These are phyloP conservation scores for Penicillium concentricum DNA, from an alignment of 2,329 filamentous ascomycete species.

Conservation along the genomic window DNA sequence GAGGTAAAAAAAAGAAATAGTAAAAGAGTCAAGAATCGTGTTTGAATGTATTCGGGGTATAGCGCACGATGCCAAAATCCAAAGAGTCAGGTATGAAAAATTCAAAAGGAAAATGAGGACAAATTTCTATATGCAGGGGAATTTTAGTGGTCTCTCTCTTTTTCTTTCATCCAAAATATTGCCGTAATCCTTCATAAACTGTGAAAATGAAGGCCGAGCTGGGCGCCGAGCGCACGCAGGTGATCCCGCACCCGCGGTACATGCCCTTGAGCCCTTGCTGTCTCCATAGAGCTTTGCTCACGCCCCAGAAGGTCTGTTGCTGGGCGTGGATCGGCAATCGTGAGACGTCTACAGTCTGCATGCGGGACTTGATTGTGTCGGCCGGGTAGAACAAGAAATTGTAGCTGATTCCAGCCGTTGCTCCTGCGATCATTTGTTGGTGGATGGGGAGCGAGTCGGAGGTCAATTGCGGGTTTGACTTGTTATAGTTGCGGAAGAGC, in stretches of 20 bases:
- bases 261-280: conserved; percentile 79
- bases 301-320: conserved; percentile 68
- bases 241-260: conserved; percentile 94
- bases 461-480: conserved; percentile 18
- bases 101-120: neutral
- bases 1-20: neutral
- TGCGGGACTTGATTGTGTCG: conserved; percentile 94
- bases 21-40: neutral
- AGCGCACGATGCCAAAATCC: conserved; percentile 7
- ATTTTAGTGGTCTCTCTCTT: neutral
- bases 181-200: conserved; percentile 83
- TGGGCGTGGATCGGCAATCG: conserved; percentile 43
- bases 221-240: conserved; percentile 79
- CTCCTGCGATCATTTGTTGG: conserved; percentile 85
- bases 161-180: conserved; percentile 51
- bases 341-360: conserved; percentile 79
- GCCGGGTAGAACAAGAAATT: conserved; percentile 98
- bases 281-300: conserved; percentile 72
- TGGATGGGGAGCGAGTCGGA: conserved; percentile 67
- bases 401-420: conserved; percentile 85
- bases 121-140: conserved; percentile 13
- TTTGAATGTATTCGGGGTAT: conserved; percentile 8
- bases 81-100: neutral
- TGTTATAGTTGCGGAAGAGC: conserved; percentile 60
- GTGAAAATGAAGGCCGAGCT: conserved; percentile 99